phyloP scores from a whole-genome alignment of 345 rosid genomes.

The Orychophragmus violaceus region DNA sequence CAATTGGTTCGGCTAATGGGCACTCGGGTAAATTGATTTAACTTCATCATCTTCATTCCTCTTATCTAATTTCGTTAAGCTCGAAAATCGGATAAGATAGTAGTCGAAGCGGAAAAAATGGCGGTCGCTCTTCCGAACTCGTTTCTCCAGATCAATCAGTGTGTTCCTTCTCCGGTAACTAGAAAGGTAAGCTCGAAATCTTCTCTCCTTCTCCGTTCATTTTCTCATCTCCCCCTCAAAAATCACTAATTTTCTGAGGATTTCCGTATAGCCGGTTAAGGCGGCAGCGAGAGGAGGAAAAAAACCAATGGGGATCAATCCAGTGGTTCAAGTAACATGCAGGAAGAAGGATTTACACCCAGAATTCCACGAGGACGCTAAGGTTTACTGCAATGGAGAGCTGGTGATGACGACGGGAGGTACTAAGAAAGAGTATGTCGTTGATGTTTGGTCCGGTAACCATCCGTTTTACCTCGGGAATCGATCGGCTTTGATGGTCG shows the following conservation, averaged over 20 bases:
- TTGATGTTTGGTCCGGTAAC: too few species aligned
- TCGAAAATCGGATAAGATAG: too few species aligned
- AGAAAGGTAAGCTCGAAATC: too few species aligned
- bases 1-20: background rate
- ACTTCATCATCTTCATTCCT: background rate
- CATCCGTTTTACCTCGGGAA: too few species aligned
- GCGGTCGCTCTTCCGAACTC: constrained; percentile 52
- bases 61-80: too few species aligned
- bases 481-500: too few species aligned
- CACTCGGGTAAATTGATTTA: background rate
- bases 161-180: constrained; percentile 31
- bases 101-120: constrained; percentile 30
- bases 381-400: constrained; percentile 85
- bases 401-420: too few species aligned
- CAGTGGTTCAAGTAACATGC: constrained; percentile 46
- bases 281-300: constrained; percentile 13
- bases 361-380: constrained; percentile 61
- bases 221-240: too few species aligned
- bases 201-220: too few species aligned
- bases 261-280: constrained; percentile 3
- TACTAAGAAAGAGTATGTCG: too few species aligned
- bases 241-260: background rate
- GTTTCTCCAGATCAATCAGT: too few species aligned
- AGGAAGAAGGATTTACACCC: constrained; percentile 85
- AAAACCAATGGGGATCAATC: background rate